Base-by-base conservation (phyloP, 2,329 filamentous ascomycete species). In the Daldinia eschscholtzii region DNA sequence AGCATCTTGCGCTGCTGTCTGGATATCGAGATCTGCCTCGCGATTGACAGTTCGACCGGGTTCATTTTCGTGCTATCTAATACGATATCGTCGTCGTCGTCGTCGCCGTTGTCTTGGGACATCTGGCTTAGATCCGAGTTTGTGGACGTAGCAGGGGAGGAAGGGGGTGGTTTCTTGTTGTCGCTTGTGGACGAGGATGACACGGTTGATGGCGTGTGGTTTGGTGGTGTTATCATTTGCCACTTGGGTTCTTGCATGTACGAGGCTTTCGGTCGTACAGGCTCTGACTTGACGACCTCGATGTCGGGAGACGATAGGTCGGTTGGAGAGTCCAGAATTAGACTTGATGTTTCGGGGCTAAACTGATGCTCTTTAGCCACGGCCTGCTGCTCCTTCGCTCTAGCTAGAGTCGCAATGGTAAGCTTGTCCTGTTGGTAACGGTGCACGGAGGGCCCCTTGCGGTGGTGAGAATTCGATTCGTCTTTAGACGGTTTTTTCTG, bases 1-100 rank as follows among this genome's bases (percentile, higher is more conserved):
- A 91, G 80, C 69, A 91, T 80, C 74, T 86, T 84, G 18, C 87
- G 83, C 77, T 91, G 90, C 77, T 89, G 84, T 12, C 86, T 81
- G 12, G 88, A 90, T 28, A 92, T 82, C 71, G 87, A 90, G 71
- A 92, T 91, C 76, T 92, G 89, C 1, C 90, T 83, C 0, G 89
- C 89, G 72, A 92, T 91, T 1, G 89, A 91, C 52, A 90, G 83
- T 77, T 91, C 87, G 3, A 90, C 88, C 1, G 89, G 87, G 48
- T 84, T 84, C 70, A 85, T 84, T 13, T 70, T 73, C 10, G 62
- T 52, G n/a, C 53, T 67, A 20, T 57, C 60, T 2, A 57, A n/a
- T 0, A 78, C 6, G 23, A 39, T 15, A 12, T 39, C 12, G 12
- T 39, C 41, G n/a, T 52, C 59, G 33, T 84, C 81, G 37, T 85